Evolutionary conservation across 176 grass and related monocot species (phyloP).

Genomic region (Poa annua): DNA sequence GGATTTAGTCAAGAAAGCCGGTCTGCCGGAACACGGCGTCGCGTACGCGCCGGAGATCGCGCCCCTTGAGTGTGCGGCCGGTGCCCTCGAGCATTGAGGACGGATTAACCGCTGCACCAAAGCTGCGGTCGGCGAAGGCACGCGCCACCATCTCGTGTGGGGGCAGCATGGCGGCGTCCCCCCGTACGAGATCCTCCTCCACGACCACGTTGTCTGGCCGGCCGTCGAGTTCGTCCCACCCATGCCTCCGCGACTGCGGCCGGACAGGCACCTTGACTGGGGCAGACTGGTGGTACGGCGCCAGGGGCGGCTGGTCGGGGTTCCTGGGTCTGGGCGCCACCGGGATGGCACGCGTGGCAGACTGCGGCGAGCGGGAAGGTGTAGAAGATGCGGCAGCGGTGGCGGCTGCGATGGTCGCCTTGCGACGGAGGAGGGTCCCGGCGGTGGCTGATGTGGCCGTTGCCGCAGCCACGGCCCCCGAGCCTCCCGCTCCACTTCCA

Average conservation of each 20-base stretch:
- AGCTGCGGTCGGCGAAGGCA: neutral
- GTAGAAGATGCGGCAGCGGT: neutral
- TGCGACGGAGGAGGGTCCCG: slow-evolving; percentile 11
- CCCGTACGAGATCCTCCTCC: neutral
- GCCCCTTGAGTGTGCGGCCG: slow-evolving; percentile 4
- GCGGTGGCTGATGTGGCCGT: neutral
- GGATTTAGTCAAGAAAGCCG: neutral
- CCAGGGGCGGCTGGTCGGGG: neutral
- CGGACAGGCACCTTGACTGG: slow-evolving; percentile 9
- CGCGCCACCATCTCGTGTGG: slow-evolving; percentile 5
- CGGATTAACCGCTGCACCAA: neutral
- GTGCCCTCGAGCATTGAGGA: slow-evolving; percentile 5
- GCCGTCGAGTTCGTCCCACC: neutral
- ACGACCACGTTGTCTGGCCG: neutral
- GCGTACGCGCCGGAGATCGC: neutral
- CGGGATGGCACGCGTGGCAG: neutral
- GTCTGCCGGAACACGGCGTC: neutral
- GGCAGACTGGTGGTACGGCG: neutral
- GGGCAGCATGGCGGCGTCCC: neutral
- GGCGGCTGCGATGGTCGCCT: neutral
- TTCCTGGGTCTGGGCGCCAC: neutral
- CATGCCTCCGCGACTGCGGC: neutral
- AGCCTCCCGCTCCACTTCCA: neutral
- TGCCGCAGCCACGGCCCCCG: neutral
- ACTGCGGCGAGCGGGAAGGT: neutral